These are phyloP conservation scores for Pseudonitzschia pungens DNA, from an alignment of 108 stramenopile genomes.

Conservation along the genomic window DNA sequence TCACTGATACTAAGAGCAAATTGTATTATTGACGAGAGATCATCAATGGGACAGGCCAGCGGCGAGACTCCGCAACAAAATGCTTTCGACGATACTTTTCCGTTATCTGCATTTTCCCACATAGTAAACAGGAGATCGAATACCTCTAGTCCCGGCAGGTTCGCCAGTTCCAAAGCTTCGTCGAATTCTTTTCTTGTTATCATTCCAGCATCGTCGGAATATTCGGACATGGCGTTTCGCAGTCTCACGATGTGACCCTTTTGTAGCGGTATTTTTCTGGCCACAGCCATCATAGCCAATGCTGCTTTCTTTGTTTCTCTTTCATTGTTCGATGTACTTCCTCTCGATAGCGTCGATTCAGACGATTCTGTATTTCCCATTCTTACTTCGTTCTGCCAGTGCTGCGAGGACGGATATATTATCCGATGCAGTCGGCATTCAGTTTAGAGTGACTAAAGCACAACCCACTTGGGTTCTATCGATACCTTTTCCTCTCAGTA, in stretches of 20 bases:
- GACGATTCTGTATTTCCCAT: slow-evolving; percentile 17
- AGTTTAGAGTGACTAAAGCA: not conserved
- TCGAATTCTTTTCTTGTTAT: slow-evolving; percentile 30
- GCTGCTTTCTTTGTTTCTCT: not conserved
- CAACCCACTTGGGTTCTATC: not conserved
- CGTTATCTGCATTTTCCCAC: slow-evolving; percentile 52
- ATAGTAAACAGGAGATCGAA: slow-evolving; percentile 59
- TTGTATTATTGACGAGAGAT: slow-evolving; percentile 30
- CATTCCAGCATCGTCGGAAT: slow-evolving; percentile 19
- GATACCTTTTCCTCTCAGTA: not conserved
- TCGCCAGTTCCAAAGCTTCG: slow-evolving; percentile 19
- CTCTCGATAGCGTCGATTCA: not conserved
- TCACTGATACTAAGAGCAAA: slow-evolving; percentile 50
- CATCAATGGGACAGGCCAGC: slow-evolving; percentile 49
- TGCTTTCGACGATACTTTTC: slow-evolving; percentile 28
- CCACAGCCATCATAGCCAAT: slow-evolving; percentile 33
- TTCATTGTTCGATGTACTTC: not conserved
- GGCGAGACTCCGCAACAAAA: slow-evolving; percentile 63
- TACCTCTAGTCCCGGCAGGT: slow-evolving; percentile 38
- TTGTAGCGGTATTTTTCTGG: slow-evolving; percentile 11
- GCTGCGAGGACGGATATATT: not conserved
- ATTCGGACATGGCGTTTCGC: slow-evolving; percentile 7
- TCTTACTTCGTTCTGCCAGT: not conserved
- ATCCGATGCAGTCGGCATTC: not conserved
- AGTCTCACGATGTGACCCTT: slow-evolving; percentile 20